A percentile compares a stretch with the other conserved stretches of the same genome.
These are phyloP conservation scores for Paraconiothyrium sp. DNA, from an alignment of 2,329 filamentous ascomycete species.

Conservation along the genomic window DNA sequence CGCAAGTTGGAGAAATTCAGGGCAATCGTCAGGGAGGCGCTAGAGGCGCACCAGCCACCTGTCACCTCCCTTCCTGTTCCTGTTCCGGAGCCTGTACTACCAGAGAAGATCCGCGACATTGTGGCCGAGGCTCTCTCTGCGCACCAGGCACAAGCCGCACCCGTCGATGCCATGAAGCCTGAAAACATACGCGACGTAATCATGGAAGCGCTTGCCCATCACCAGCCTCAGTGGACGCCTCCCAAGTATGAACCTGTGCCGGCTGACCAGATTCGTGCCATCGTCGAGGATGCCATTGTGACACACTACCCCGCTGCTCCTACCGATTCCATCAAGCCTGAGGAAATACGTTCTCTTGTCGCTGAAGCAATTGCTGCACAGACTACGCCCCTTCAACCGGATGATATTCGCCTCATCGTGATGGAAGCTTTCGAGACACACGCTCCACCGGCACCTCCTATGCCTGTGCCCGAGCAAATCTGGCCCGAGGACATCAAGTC, in stretches of 20 bases:
- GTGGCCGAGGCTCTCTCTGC: slow-evolving; percentile 70
- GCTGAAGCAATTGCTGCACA: slow-evolving; percentile 33
- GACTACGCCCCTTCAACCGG: slow-evolving; percentile 28
- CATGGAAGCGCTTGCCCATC: slow-evolving; percentile 36
- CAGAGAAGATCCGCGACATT: slow-evolving; percentile 76
- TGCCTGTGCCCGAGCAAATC: slow-evolving; percentile 41
- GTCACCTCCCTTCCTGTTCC: slow-evolving; percentile 37
- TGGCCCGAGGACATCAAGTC: slow-evolving; percentile 61
- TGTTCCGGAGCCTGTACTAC: slow-evolving; percentile 41
- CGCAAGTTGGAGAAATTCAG: slow-evolving; percentile 83
- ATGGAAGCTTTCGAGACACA: slow-evolving; percentile 43
- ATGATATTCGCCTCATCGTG: slow-evolving; percentile 39
- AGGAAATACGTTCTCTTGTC: slow-evolving; percentile 41
- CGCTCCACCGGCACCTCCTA: slow-evolving; percentile 35
- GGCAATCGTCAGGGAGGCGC: slow-evolving; percentile 66
- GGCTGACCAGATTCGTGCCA: slow-evolving; percentile 76
- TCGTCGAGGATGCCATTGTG: slow-evolving; percentile 70
- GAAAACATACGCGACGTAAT: slow-evolving; percentile 35
- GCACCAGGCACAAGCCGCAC: slow-evolving; percentile 46
- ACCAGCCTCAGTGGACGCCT: slow-evolving; percentile 33
- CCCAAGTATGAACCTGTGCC: slow-evolving; percentile 40
- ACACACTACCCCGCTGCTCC: slow-evolving; percentile 47
- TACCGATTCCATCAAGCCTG: slow-evolving; percentile 35
- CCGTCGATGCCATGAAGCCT: slow-evolving; percentile 21
- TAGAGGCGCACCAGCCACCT: slow-evolving; percentile 60